phyloP scores from a whole-genome alignment of 2,329 filamentous ascomycete genomes.

The Sordariomycetes sp. region DNA sequence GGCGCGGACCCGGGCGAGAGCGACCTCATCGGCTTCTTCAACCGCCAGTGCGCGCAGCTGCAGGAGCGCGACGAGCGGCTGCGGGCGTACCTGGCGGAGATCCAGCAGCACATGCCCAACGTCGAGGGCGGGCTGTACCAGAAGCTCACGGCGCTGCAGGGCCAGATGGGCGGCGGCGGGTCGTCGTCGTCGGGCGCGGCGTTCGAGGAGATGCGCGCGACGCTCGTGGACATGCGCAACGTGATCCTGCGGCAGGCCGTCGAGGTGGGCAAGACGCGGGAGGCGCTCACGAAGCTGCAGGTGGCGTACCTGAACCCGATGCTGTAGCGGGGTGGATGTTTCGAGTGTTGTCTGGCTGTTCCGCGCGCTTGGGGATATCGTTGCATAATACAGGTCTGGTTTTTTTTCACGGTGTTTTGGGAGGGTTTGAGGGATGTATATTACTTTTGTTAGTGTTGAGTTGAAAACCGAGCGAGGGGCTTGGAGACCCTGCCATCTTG shows the following conservation, averaged over 20 bases:
- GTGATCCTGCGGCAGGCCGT: constrained; percentile 29
- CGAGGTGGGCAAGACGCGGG: constrained; percentile 30
- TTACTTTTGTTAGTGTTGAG: neutral
- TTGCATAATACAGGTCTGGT: neutral
- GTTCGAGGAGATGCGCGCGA: constrained; percentile 21
- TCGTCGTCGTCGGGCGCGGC: constrained; percentile 4
- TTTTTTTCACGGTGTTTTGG: neutral
- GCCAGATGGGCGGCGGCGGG: constrained; percentile 9
- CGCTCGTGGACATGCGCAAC: constrained; percentile 26
- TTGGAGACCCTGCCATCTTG: neutral
- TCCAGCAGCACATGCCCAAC: constrained; percentile 35
- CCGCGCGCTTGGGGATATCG: neutral
- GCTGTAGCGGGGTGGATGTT: neutral
- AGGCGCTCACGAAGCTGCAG: constrained; percentile 27
- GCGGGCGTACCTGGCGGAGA: constrained; percentile 32
- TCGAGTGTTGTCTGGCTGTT: neutral
- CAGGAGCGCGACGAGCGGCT: constrained; percentile 30
- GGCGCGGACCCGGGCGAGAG: constrained; percentile 26
- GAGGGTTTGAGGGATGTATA: neutral
- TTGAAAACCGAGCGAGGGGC: neutral
- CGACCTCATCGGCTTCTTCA: constrained; percentile 33
- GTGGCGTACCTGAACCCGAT: constrained; percentile 20
- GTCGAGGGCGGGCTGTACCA: constrained; percentile 34
- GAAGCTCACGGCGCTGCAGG: constrained; percentile 14
- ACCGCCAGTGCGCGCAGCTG: constrained; percentile 30